Evolutionary conservation across 306 rosid genomes (phyloP).

Genomic region (Inga leiocalycina): DNA sequence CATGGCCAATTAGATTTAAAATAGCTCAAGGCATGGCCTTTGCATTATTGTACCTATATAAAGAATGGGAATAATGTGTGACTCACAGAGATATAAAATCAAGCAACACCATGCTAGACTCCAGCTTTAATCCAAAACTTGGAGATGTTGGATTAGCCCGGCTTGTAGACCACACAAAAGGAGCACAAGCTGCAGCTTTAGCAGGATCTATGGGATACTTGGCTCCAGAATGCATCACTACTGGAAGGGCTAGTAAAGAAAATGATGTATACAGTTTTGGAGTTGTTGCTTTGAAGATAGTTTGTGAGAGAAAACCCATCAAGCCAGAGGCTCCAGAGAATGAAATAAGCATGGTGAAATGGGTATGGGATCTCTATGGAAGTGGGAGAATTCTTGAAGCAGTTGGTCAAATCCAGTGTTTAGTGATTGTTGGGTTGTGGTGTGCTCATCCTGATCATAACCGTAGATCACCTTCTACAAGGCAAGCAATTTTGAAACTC

Average conservation of each 20-base stretch:
- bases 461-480: background rate
- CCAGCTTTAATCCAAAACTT: conserved; percentile 43
- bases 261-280: conserved; percentile 49
- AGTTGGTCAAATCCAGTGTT: background rate
- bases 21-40: background rate
- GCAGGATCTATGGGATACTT: conserved; percentile 48
- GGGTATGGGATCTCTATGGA: background rate
- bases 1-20: background rate
- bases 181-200: conserved; percentile 16
- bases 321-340: background rate
- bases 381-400: background rate
- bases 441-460: background rate
- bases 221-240: conserved; percentile 38
- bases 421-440: background rate
- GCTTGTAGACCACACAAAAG: background rate
- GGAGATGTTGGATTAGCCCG: conserved; percentile 1
- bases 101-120: conserved; percentile 50
- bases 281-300: conserved; percentile 37
- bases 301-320: conserved; percentile 25
- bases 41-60: background rate
- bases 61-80: background rate
- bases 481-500: background rate
- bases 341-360: background rate
- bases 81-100: conserved; percentile 41
- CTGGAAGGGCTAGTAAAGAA: conserved; percentile 39